Base-by-base conservation (phyloP, 306 rosid genomes). In the Medicago arabica region DNA sequence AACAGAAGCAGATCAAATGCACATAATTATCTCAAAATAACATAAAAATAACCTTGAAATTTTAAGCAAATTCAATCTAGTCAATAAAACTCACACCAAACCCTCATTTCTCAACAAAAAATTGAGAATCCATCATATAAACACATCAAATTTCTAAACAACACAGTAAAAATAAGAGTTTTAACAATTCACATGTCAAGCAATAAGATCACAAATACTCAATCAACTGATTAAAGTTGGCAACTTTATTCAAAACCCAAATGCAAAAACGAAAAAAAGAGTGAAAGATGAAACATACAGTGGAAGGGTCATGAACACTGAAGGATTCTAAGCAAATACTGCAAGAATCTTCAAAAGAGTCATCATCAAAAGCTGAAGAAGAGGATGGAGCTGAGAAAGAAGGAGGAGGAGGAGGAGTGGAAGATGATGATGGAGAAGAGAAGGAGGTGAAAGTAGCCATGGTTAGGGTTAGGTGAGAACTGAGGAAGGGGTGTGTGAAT, bases 271-370 rank as follows among this genome's bases (percentile, higher is more conserved):
- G 4, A 8, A 66, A 18, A 57, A 12, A 11, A 50, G 0, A 18
- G 39, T 4, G 55, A 17, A 55, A 62, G 64, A 68, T 0, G 16
- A 10, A 50, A 49, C 86, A 70, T 91, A 93, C 98, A 63, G 91
- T 85, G n/a, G 91, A 77, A 10, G 97, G 98, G 72, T 93, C 96
- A 5, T 87, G 62, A 34, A 88, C 7, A 74, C 59, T 74, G 85
- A 93, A 93, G 12, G 96, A 84, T 67, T 93, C 96, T 0, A 93
- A 87, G 77, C 98, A 93, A 15, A 93, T 91, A 67, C 98, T 91
- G 85, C 98, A 93, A 38, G 84, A 87, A 73, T 93, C 96, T 47
- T 91, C 98, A 1, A 49, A 71, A 70, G 54, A 60, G 75, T 93
- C 97, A 2, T 93, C 97, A 8, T 85, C 92, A 10, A 78, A 66